Evolutionary conservation across 352 stramenopile genomes (phyloP), one percentile per base, ranked within the genome.

Genomic region (Phytophthora sp.): DNA sequence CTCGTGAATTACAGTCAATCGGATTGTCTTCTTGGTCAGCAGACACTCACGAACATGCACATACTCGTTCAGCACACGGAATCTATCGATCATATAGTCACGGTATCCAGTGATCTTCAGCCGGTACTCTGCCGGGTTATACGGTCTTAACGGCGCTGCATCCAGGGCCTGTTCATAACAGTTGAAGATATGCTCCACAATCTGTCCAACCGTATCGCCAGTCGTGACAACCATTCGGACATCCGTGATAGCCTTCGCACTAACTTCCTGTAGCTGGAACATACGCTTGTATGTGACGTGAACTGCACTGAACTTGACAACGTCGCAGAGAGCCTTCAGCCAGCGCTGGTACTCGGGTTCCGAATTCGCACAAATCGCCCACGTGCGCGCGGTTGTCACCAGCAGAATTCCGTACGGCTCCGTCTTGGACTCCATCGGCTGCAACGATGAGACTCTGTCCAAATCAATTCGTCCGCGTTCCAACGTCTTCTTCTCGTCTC

Each of bases 161-260:
- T 94, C 85, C 4, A 94, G 63, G 16, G 77, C 79, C 59, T 91
- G 81, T 59, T 92, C 86, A 77, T 95, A 95, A 59, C 84, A 95
- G 55, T 93, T 92, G 63, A 95, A 95, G 24, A 95, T 94, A 53
- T 93, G 84, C 79, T 94, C 87, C 24, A 95, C 87, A 65, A 93
- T 93, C 68, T 95, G 82, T 4, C 82, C 84, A n/a, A 95, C 87
- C 1, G 87, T 95, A 65, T 95, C 86, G 4, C 83, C 79, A 0
- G 86, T 91, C 1, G 83, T 80, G 24, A 94, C 88, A 39, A 93
- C 84, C 85, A 95, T 93, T 26, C 87, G 86, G 54, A 94, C 87
- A 68, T 95, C 87, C 18, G 85, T 95, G 18, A 93, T 88, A 9
- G 85, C 87, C 41, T 89, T 88, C 0, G 85, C 73, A 46, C 86